These are phyloP conservation scores for Somion occarium DNA, from an alignment of 1,284 basidiomycete genomes.

Conservation along the genomic window DNA sequence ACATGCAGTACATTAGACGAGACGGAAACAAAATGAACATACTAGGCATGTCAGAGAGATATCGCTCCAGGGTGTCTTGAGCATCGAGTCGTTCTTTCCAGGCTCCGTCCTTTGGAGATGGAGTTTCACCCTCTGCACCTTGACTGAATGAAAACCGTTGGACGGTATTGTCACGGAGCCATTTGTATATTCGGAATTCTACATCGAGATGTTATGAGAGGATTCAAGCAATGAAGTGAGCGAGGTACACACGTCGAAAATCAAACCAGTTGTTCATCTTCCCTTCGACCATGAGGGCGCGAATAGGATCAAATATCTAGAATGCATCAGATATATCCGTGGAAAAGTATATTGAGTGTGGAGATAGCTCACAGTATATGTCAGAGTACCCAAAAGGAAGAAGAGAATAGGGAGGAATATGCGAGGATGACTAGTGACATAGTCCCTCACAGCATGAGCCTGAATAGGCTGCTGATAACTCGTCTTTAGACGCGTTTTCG, in stretches of 20 bases:
- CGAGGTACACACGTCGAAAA: constrained; percentile 44
- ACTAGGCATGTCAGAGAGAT: constrained; percentile 75
- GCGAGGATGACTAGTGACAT: constrained; percentile 82
- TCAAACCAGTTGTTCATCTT: constrained; percentile 86
- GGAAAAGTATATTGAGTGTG: constrained; percentile 14
- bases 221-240: not conserved
- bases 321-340: not conserved
- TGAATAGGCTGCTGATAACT: constrained; percentile 75
- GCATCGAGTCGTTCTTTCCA: constrained; percentile 87
- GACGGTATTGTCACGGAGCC: constrained; percentile 57
- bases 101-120: constrained; percentile 31
- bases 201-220: constrained; percentile 2
- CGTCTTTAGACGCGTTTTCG: constrained; percentile 57
- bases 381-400: constrained; percentile 85
- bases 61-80: constrained; percentile 60
- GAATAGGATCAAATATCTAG: constrained; percentile 89
- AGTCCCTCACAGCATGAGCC: constrained; percentile 75
- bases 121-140: constrained; percentile 6
- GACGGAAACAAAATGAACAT: no score
- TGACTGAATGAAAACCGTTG: constrained; percentile 38
- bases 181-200: constrained; percentile 65
- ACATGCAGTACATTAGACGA: not conserved
- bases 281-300: constrained; percentile 79
- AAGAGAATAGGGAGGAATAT: constrained; percentile 83
- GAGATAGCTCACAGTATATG: constrained; percentile 67